Percentiles rank a stretch among this genome's conserved stretches.
These are phyloP conservation scores for Rhizopogon vinicolor DNA, from an alignment of 768 basidiomycete species.

Conservation along the genomic window DNA sequence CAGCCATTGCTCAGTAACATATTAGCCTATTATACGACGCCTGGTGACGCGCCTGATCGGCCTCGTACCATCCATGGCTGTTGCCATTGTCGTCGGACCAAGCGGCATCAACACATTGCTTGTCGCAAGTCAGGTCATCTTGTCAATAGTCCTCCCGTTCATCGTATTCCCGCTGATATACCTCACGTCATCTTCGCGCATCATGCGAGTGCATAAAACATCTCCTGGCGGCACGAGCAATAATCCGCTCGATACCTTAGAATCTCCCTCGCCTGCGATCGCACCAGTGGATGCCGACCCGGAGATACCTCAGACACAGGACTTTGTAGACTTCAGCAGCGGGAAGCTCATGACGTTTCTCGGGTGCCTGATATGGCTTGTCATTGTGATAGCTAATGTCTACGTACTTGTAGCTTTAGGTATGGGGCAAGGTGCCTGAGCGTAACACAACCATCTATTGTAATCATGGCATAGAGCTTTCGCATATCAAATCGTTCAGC, in stretches of 20 bases:
- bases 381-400: constrained; percentile 67
- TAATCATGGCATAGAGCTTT: too few relatives aligned
- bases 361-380: constrained; percentile 56
- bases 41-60: constrained; percentile 77
- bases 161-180: constrained; percentile 78
- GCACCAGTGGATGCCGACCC: not conserved
- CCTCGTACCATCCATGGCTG: constrained; percentile 76
- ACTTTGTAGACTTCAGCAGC: constrained; percentile 60
- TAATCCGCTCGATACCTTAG: not conserved
- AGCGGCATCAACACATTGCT: constrained; percentile 72
- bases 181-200: constrained; percentile 57
- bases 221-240: not conserved
- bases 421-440: constrained; percentile 27
- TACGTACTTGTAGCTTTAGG: constrained; percentile 69
- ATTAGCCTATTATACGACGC: constrained; percentile 71
- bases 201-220: constrained; percentile 60
- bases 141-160: constrained; percentile 83
- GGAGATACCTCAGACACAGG: constrained; percentile 20
- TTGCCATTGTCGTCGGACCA: constrained; percentile 69
- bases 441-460: not conserved
- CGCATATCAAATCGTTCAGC: too few relatives aligned
- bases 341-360: constrained; percentile 44
- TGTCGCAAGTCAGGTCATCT: constrained; percentile 80
- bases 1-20: constrained; percentile 21
- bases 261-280: not conserved